phyloP scores from a whole-genome alignment of 2,329 filamentous ascomycete genomes.

The Trichoderma aggressivum region DNA sequence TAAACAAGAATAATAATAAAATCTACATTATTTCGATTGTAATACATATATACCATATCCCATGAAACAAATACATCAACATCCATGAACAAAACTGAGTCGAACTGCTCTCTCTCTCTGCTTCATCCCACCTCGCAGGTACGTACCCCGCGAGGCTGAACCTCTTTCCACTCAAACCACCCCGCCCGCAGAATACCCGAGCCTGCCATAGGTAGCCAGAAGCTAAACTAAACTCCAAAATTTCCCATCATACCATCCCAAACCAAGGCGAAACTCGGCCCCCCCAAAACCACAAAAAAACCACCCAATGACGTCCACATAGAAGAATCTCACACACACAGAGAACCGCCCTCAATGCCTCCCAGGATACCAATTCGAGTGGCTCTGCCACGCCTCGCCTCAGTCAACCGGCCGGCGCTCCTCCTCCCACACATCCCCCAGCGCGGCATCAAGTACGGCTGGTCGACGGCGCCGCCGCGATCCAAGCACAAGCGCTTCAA shows the following conservation, averaged over 20 bases:
- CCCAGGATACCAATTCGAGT: constrained; percentile 44
- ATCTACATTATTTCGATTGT: background rate
- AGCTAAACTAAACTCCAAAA: constrained; percentile 20
- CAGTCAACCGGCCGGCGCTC: constrained; percentile 27
- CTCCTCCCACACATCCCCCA: constrained; percentile 45
- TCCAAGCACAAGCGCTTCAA: constrained; percentile 59
- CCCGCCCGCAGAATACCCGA: constrained; percentile 22
- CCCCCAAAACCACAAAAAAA: background rate
- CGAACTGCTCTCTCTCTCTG: background rate
- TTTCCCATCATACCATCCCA: constrained; percentile 11
- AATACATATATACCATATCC: background rate
- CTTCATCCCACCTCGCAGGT: background rate
- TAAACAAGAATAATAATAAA: background rate
- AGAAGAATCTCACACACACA: background rate
- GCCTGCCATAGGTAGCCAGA: background rate
- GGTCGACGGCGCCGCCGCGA: constrained; percentile 54
- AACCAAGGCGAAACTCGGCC: background rate
- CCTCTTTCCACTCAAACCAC: background rate
- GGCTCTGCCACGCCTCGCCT: constrained; percentile 40
- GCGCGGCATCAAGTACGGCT: constrained; percentile 57
- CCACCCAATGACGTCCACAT: background rate
- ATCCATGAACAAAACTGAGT: background rate
- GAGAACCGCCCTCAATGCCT: constrained; percentile 37
- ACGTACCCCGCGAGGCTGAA: constrained; percentile 17
- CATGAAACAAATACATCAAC: background rate